Percentiles rank a stretch among this genome's conserved stretches.
These are phyloP conservation scores for Ascochyta viciae-villosae DNA, from an alignment of 2,329 filamentous ascomycete genomes.

Conservation along the genomic window DNA sequence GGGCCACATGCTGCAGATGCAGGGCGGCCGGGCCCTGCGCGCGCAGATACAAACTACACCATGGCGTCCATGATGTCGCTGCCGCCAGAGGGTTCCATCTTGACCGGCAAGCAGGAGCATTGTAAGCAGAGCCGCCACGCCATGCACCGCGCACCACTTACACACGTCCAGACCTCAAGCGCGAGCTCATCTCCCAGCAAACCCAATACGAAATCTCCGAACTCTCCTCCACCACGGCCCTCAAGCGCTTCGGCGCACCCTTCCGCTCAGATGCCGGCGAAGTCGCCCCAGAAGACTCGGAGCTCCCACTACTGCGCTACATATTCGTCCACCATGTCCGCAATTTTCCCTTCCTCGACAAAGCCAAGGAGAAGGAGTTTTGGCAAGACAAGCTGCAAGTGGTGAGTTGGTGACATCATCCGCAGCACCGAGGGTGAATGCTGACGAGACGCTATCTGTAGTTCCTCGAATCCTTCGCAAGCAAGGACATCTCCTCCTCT, in stretches of 20 bases:
- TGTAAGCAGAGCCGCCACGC: slow-evolving; percentile 63
- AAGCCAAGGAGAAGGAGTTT: slow-evolving; percentile 97
- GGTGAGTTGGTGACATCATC: slow-evolving; percentile 61
- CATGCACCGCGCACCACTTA: slow-evolving; percentile 11
- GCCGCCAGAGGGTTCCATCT: slow-evolving; percentile 63
- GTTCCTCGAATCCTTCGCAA: slow-evolving; percentile 97
- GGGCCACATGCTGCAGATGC: slow-evolving; percentile 16
- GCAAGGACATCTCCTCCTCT: slow-evolving; percentile 95
- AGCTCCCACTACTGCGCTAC: slow-evolving; percentile 90
- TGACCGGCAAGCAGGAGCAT: slow-evolving; percentile 98
- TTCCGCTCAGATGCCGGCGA: slow-evolving; percentile 94
- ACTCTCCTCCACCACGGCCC: slow-evolving; percentile 90
- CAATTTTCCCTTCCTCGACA: slow-evolving; percentile 96
- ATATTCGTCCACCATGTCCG: slow-evolving; percentile 98
- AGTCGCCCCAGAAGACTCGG: slow-evolving; percentile 89
- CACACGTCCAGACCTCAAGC: slow-evolving; percentile 77
- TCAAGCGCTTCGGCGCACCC: slow-evolving; percentile 93
- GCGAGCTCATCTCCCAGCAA: slow-evolving; percentile 90
- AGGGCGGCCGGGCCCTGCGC: slow-evolving; percentile 29
- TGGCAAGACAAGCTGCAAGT: slow-evolving; percentile 98
- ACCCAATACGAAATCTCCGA: slow-evolving; percentile 90
- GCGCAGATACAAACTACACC: slow-evolving; percentile 44
- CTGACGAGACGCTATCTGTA: slow-evolving; percentile 49
- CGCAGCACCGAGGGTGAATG: not conserved
- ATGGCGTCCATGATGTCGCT: slow-evolving; percentile 54